phyloP scores from a whole-genome alignment of 768 basidiomycete genomes.

The Lentinula detonsa region DNA sequence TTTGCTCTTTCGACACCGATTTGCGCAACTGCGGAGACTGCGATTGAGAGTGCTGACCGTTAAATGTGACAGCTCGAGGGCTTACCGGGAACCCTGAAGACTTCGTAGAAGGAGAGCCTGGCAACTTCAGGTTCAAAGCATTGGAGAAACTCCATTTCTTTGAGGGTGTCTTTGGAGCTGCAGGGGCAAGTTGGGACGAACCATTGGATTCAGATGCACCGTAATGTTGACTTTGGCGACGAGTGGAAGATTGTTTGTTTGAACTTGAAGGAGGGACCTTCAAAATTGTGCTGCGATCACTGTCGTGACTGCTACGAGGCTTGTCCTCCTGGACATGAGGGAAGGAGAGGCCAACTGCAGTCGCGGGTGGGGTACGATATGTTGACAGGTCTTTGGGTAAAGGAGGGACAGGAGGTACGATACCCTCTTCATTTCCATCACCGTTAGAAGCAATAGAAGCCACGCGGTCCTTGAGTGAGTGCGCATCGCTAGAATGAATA shows the following conservation, averaged over 20 bases:
- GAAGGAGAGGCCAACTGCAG: slow-evolving; percentile 48
- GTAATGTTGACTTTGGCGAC: slow-evolving; percentile 33
- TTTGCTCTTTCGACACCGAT: slow-evolving; percentile 62
- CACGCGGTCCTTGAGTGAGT: slow-evolving; percentile 61
- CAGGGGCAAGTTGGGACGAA: slow-evolving; percentile 37
- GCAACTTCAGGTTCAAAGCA: slow-evolving; percentile 70
- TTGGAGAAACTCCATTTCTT: slow-evolving; percentile 97
- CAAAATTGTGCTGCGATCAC: slow-evolving; percentile 16
- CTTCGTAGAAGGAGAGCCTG: slow-evolving; percentile 57
- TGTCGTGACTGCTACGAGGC: slow-evolving; percentile 37
- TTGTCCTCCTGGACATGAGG: slow-evolving; percentile 40
- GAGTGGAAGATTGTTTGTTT: slow-evolving; percentile 30
- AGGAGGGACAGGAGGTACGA: slow-evolving; percentile 91
- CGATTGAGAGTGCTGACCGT: background rate
- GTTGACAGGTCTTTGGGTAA: slow-evolving; percentile 85
- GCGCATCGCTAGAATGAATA: slow-evolving; percentile 62
- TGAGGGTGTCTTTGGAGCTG: slow-evolving; percentile 71
- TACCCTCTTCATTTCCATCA: slow-evolving; percentile 53
- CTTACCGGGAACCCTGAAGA: slow-evolving; percentile 57
- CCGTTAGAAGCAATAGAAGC: slow-evolving; percentile 52
- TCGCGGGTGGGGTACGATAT: slow-evolving; percentile 64
- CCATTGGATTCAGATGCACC: slow-evolving; percentile 27
- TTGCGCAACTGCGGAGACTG: slow-evolving; percentile 58
- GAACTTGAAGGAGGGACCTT: slow-evolving; percentile 37
- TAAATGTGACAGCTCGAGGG: slow-evolving; percentile 59